Evolutionary conservation across 2,329 filamentous ascomycete genomes (phyloP).

Genomic region (Claviceps capensis): DNA sequence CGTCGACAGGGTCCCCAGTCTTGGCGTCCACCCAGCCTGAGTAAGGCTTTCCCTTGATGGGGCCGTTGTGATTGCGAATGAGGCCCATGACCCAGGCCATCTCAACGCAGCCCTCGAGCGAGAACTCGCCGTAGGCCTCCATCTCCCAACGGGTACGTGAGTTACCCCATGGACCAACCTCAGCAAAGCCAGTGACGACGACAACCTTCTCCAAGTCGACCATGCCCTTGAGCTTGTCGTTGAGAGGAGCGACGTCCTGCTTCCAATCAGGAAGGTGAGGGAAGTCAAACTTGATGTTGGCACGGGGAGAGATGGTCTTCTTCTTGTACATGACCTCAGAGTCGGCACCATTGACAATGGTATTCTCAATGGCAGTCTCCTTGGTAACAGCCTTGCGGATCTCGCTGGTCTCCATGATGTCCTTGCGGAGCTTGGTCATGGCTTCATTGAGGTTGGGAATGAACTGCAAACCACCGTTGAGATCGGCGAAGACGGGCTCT

Average conservation of each 20-base stretch:
- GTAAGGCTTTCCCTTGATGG: conserved; percentile 90
- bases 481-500: conserved; percentile 90
- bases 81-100: conserved; percentile 99
- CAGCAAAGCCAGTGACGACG: conserved; percentile 90
- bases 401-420: conserved; percentile 90
- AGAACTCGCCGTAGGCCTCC: conserved; percentile 94
- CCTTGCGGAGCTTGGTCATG: conserved; percentile 86
- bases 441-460: conserved; percentile 88
- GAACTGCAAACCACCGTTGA: conserved; percentile 96
- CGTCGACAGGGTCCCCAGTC: conserved; percentile 86
- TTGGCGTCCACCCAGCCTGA: conserved; percentile 95
- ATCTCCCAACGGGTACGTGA: conserved; percentile 98
- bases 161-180: conserved; percentile 97
- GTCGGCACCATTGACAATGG: conserved; percentile 86
- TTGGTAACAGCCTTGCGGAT: conserved; percentile 87
- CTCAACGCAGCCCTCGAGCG: conserved; percentile 91
- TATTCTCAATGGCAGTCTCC: conserved; percentile 93
- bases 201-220: conserved; percentile 97
- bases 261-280: conserved; percentile 86
- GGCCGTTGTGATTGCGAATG: conserved; percentile 96
- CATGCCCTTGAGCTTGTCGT: conserved; percentile 86
- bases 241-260: conserved; percentile 75
- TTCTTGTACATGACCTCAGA: conserved; percentile 91
- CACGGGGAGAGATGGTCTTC: conserved; percentile 81
- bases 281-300: conserved; percentile 97